phyloP scores from a whole-genome alignment of 495 filamentous ascomycete genomes.

The Amniculicola lignicola region DNA sequence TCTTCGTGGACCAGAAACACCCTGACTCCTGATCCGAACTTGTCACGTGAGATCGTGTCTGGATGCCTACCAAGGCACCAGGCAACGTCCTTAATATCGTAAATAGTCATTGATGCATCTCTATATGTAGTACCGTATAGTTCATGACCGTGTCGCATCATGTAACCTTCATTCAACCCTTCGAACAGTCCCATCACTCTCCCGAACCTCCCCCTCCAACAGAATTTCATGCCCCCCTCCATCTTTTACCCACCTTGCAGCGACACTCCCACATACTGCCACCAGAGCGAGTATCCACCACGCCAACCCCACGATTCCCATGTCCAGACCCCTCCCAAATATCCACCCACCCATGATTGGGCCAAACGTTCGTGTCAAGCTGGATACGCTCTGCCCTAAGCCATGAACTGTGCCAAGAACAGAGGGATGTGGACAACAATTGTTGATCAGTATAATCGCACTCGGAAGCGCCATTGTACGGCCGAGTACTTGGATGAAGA shows the following conservation, averaged over 20 bases:
- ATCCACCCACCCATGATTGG: slow-evolving; percentile 64
- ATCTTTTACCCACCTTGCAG: slow-evolving; percentile 67
- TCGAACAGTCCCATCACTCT: slow-evolving; percentile 7
- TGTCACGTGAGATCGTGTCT: no score
- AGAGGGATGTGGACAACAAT: slow-evolving; percentile 58
- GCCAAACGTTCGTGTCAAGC: slow-evolving; percentile 60
- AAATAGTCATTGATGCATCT: no score
- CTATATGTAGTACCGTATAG: no score
- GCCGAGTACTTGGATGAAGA: slow-evolving; percentile 66
- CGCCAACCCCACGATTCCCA: slow-evolving; percentile 64
- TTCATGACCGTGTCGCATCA: no score
- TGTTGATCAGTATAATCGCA: slow-evolving; percentile 67
- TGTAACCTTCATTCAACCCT: background rate
- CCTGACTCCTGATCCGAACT: no score
- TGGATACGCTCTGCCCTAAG: slow-evolving; percentile 60
- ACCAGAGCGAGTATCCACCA: slow-evolving; percentile 69
- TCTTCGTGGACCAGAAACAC: no score
- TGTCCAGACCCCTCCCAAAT: slow-evolving; percentile 60
- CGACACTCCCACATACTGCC: slow-evolving; percentile 58
- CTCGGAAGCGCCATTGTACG: slow-evolving; percentile 69
- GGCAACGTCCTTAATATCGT: no score
- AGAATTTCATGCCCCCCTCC: slow-evolving; percentile 51
- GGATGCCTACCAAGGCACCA: no score
- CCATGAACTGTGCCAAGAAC: slow-evolving; percentile 70
- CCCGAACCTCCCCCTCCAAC: slow-evolving; percentile 39